A percentile compares a stretch with the other conserved stretches of the same genome.
Conservation (phyloP, 495 filamentous ascomycete genomes). For the Daldinia concentrica region DNA sequence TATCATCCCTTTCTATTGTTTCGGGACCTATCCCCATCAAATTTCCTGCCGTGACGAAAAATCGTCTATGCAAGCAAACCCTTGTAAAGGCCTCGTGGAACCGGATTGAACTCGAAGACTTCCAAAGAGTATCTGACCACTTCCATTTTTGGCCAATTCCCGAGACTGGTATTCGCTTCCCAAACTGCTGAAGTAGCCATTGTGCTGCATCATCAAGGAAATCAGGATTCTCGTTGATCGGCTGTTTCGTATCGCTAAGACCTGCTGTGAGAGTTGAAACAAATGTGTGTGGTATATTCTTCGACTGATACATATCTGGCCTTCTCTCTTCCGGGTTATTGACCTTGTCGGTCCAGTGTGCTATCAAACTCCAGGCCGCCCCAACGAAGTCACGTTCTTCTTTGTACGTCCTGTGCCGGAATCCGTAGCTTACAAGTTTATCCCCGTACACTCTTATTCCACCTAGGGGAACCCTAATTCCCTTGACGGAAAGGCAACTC, state of each 20-base stretch:
- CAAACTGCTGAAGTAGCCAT: conserved; percentile 21
- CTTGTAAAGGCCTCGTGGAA: conserved; percentile 26
- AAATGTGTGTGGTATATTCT: conserved; percentile 25
- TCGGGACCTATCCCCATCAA: conserved; percentile 36
- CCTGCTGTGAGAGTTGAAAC: conserved; percentile 25
- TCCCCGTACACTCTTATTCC: conserved; percentile 27
- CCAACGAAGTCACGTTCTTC: conserved; percentile 27
- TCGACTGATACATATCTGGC: conserved; percentile 3
- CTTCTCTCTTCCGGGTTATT: not conserved
- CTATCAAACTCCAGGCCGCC: conserved; percentile 26
- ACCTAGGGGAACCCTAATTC: conserved; percentile 13
- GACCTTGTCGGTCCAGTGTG: not conserved
- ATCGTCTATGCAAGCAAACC: conserved; percentile 21
- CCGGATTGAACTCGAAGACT: conserved; percentile 20
- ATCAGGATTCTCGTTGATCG: conserved; percentile 12
- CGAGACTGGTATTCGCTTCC: conserved; percentile 19
- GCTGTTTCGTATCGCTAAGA: conserved; percentile 17
- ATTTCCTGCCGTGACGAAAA: conserved; percentile 22
- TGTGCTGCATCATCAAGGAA: conserved; percentile 27
- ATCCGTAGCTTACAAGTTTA: conserved; percentile 28
- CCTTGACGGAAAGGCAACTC: conserved; percentile 20
- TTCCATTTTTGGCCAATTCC: conserved; percentile 19
- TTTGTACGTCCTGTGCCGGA: conserved; percentile 17
- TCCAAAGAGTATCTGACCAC: conserved; percentile 14
- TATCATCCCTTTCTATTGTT: conserved; percentile 24